Conservation (phyloP, 768 basidiomycete genomes). For the Tricholoma saponaceum region DNA sequence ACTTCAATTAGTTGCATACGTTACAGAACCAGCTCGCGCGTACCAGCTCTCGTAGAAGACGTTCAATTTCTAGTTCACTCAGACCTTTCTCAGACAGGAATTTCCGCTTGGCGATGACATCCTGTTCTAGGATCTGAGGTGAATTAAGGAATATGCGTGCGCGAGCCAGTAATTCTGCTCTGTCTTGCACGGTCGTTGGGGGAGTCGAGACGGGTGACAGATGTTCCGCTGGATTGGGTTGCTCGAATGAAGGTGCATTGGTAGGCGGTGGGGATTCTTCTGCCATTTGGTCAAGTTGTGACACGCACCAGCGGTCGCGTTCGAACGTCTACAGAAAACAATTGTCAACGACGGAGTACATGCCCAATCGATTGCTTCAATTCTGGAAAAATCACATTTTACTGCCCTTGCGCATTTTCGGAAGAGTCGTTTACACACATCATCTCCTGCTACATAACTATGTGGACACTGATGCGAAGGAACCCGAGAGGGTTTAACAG, state of each 20-base stretch:
- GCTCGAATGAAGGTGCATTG: background rate
- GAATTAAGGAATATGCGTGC: conserved; percentile 66
- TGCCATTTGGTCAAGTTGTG: background rate
- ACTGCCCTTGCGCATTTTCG: too few species aligned
- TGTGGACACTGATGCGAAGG: too few species aligned
- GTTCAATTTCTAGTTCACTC: conserved; percentile 53
- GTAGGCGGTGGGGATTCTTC: background rate
- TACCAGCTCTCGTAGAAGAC: conserved; percentile 43
- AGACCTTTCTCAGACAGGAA: conserved; percentile 75
- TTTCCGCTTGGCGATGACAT: conserved; percentile 47
- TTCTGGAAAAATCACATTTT: too few species aligned
- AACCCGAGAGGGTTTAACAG: too few species aligned
- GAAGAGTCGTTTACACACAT: too few species aligned
- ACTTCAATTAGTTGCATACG: background rate
- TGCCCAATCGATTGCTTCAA: too few species aligned
- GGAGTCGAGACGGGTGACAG: background rate
- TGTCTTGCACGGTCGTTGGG: conserved; percentile 14
- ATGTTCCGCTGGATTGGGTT: background rate
- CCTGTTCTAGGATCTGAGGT: conserved; percentile 59
- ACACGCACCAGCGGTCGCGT: too few species aligned
- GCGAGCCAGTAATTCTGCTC: conserved; percentile 43
- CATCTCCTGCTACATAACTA: too few species aligned
- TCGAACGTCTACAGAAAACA: too few species aligned
- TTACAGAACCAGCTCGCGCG: background rate
- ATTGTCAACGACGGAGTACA: too few species aligned